phyloP scores from a whole-genome alignment of 1,139 yeast genomes.

The Suhomyces yuchorum region DNA sequence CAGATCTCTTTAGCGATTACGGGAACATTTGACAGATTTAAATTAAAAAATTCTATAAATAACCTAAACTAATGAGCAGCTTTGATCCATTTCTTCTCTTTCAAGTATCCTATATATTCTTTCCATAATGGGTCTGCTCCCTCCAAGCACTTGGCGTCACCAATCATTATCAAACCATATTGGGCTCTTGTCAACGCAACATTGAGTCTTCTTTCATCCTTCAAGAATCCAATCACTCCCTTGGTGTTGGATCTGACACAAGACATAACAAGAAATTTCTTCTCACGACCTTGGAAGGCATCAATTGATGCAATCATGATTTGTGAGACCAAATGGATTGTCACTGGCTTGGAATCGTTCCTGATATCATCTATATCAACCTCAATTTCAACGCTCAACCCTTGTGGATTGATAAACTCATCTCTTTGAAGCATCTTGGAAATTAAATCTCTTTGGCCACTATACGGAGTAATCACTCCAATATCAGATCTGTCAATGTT shows the following conservation, averaged over 20 bases:
- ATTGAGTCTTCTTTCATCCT: slow-evolving; percentile 58
- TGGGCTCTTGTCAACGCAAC: slow-evolving; percentile 68
- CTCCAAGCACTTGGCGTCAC: slow-evolving; percentile 54
- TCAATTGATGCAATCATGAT: slow-evolving; percentile 71
- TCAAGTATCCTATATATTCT: slow-evolving; percentile 42
- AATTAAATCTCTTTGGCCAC: slow-evolving; percentile 69
- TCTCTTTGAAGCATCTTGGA: slow-evolving; percentile 53
- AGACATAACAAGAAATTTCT: slow-evolving; percentile 58
- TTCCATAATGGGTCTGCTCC: slow-evolving; percentile 56
- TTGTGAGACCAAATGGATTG: slow-evolving; percentile 63
- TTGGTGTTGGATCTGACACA: slow-evolving; percentile 59
- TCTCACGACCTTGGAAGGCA: slow-evolving; percentile 70
- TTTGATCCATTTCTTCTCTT: slow-evolving; percentile 17
- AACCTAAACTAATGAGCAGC: background rate
- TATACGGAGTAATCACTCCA: slow-evolving; percentile 71
- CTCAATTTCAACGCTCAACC: slow-evolving; percentile 51
- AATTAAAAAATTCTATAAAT: background rate
- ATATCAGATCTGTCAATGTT: slow-evolving; percentile 52
- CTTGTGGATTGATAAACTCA: slow-evolving; percentile 55
- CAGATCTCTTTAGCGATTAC: too few relatives aligned
- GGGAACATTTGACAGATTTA: too few relatives aligned
- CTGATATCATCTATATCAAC: slow-evolving; percentile 58
- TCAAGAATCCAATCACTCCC: slow-evolving; percentile 58
- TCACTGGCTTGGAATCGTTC: slow-evolving; percentile 51
- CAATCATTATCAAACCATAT: slow-evolving; percentile 57